Conservation (phyloP, 208 protist genomes). For the Leishmania gerbilli region DNA sequence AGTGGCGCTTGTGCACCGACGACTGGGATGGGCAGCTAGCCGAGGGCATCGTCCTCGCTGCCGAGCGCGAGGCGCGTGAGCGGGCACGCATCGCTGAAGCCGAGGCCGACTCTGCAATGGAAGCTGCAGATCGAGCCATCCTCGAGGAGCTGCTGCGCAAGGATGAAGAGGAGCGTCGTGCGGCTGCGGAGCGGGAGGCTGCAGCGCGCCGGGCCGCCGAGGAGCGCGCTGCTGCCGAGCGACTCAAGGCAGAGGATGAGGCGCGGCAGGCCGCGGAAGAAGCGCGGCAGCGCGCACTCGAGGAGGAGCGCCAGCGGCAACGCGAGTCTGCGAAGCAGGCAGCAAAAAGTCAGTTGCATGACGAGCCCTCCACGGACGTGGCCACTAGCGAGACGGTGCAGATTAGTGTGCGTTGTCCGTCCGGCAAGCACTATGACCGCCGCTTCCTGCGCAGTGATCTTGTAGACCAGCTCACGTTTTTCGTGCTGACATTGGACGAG, state of each 20-base stretch:
- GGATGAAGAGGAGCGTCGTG: conserved; percentile 24
- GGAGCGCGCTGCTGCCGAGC: conserved; percentile 30
- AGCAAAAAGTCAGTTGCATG: conserved; percentile 37
- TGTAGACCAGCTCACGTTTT: conserved; percentile 53
- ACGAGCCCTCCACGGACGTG: conserved; percentile 44
- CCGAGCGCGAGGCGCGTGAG: conserved; percentile 69
- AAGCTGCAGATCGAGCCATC: conserved; percentile 57
- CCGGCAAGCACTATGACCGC: conserved; percentile 51
- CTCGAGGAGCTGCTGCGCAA: conserved; percentile 39
- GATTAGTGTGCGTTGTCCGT: conserved; percentile 55
- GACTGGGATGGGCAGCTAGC: conserved; percentile 67
- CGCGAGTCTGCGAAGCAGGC: conserved; percentile 15
- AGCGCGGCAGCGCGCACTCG: conserved; percentile 18
- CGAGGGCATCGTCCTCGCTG: conserved; percentile 58
- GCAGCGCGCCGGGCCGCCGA: conserved; percentile 23
- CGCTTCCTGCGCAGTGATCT: conserved; percentile 67
- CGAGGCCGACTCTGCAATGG: conserved; percentile 42
- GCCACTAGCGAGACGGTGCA: conserved; percentile 30
- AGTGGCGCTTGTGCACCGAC: conserved; percentile 54
- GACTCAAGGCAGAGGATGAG: conserved; percentile 18
- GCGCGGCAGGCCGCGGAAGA: conserved; percentile 34
- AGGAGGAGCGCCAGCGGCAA: conserved; percentile 12
- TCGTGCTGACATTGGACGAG: conserved; percentile 63
- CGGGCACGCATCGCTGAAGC: conserved; percentile 50
- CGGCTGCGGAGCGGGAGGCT: conserved; percentile 25